phyloP scores from a whole-genome alignment of 179 eudicot species.

The Beta macrorhiza region DNA sequence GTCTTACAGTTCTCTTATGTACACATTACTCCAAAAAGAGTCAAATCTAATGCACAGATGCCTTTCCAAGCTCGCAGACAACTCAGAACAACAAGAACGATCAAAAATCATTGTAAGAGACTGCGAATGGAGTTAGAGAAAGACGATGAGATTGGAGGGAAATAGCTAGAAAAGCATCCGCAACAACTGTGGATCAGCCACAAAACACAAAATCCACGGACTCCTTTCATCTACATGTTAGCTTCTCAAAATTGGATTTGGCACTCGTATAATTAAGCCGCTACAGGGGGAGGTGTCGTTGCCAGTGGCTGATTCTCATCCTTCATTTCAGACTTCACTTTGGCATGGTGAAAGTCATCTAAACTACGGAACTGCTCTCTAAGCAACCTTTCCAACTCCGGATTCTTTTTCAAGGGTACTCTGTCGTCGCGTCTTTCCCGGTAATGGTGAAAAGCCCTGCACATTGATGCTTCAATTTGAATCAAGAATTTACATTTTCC shows the following conservation, averaged over 20 bases:
- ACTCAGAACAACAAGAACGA: slow-evolving; percentile 8
- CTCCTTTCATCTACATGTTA: slow-evolving; percentile 20
- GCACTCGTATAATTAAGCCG: not conserved
- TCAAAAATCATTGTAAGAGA: not conserved
- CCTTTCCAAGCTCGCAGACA: slow-evolving; percentile 22
- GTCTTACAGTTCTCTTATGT: slow-evolving; percentile 29
- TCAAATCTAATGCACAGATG: slow-evolving; percentile 26
- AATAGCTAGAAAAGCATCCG: not conserved
- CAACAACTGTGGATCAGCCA: slow-evolving; percentile 15
- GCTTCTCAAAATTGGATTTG: slow-evolving; percentile 25
- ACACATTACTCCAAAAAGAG: slow-evolving; percentile 34
- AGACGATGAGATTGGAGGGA: not conserved
- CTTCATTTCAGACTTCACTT: slow-evolving; percentile 34
- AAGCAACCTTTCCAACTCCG: slow-evolving; percentile 65
- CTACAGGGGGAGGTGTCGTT: slow-evolving; percentile 4
- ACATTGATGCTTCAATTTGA: not conserved
- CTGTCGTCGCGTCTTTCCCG: slow-evolving; percentile 50
- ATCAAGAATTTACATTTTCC: not conserved
- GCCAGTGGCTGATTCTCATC: slow-evolving; percentile 23
- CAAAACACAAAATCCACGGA: slow-evolving; percentile 26
- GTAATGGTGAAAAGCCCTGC: slow-evolving; percentile 94
- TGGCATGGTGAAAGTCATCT: slow-evolving; percentile 67
- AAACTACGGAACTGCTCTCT: slow-evolving; percentile 63
- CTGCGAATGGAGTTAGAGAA: not conserved
- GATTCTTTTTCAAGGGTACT: slow-evolving; percentile 60